phyloP scores from a whole-genome alignment of 2,329 filamentous ascomycete genomes.

The Fusarium mundagurra region DNA sequence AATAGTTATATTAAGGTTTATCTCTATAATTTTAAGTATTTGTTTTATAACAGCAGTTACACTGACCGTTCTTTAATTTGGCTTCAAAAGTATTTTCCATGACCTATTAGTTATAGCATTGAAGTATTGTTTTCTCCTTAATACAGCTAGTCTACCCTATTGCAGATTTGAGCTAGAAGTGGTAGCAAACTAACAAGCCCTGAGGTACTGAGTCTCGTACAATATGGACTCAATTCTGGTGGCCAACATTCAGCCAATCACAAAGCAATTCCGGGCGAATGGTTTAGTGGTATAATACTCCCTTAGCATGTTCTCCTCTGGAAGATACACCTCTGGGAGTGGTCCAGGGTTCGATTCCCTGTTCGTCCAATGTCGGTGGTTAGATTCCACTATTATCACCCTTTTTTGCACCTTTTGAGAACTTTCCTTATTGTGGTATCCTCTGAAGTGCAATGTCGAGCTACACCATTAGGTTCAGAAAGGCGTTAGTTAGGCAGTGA shows the following conservation, averaged over 20 bases:
- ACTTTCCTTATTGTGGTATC: not conserved
- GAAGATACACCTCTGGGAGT: slow-evolving; percentile 21
- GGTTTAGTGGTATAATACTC: slow-evolving; percentile 40
- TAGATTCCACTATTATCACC: not conserved
- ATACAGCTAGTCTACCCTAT: not conserved
- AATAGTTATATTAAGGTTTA: not conserved
- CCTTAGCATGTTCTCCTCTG: slow-evolving; percentile 18
- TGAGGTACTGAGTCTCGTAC: fast-evolving
- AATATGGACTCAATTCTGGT: fast-evolving
- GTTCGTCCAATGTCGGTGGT: slow-evolving; percentile 26
- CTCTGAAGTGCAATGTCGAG: not conserved
- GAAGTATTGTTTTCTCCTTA: not conserved
- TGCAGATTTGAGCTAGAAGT: not conserved
- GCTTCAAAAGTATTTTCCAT: not conserved
- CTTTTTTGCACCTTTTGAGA: not conserved
- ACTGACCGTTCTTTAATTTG: fast-evolving
- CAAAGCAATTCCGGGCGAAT: slow-evolving; percentile 7
- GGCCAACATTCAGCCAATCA: fast-evolving
- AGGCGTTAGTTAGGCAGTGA: not conserved
- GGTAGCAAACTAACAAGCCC: too few relatives aligned
- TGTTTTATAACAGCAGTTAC: not conserved
- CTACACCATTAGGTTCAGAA: not conserved
- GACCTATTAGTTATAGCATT: not conserved
- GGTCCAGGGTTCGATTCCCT: slow-evolving; percentile 38
- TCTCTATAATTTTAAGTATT: not conserved